Evolutionary conservation across 257 asterid genomes (phyloP).

Genomic region (Solanum clarkiae): DNA sequence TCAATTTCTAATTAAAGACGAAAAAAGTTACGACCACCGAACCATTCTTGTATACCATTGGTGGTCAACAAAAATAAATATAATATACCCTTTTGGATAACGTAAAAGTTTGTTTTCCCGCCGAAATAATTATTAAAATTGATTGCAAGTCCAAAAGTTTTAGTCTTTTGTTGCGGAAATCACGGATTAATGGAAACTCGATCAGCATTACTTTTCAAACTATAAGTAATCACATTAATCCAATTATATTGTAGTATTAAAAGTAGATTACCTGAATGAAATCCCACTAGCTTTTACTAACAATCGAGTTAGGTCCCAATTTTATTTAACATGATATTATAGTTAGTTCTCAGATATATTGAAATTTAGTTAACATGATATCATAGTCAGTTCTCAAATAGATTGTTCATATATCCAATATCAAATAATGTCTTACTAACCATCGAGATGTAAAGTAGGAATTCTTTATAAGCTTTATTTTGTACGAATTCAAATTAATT

Average conservation of each 20-base stretch:
- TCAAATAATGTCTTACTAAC: too few species aligned
- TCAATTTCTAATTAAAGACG: background rate
- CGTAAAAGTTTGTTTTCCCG: background rate
- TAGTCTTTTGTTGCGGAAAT: slow-evolving; percentile 11
- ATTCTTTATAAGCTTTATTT: background rate
- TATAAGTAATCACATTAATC: background rate
- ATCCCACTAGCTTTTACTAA: too few species aligned
- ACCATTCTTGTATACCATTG: background rate
- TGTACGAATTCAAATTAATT: background rate
- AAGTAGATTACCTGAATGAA: background rate
- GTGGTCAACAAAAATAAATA: background rate
- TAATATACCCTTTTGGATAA: background rate
- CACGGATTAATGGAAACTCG: slow-evolving; percentile 12
- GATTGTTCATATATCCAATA: too few species aligned
- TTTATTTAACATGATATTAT: too few species aligned
- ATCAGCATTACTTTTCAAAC: background rate
- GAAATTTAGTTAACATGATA: too few species aligned
- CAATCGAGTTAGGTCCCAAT: too few species aligned
- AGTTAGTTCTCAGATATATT: too few species aligned
- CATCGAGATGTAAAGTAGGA: too few species aligned
- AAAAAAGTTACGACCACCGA: background rate
- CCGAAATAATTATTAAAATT: background rate
- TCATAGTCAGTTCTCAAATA: too few species aligned
- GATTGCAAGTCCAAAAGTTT: background rate
- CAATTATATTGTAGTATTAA: background rate